Evolutionary conservation across 257 asterid genomes (phyloP).

Genomic region (Verbena officinalis): DNA sequence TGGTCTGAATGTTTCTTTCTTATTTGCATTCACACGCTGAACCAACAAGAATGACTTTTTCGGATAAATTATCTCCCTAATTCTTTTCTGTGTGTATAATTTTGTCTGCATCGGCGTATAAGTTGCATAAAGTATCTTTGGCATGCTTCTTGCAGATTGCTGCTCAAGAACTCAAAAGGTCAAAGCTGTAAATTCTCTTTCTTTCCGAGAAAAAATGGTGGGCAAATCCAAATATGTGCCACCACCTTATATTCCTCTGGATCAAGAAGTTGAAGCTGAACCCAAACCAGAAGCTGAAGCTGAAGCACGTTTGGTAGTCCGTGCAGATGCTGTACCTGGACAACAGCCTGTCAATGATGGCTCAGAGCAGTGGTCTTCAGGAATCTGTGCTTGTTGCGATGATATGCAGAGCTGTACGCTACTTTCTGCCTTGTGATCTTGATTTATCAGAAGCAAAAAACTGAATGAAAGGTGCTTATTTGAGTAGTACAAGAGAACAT

Average conservation of each 20-base stretch:
- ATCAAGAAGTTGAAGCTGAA: constrained; percentile 58
- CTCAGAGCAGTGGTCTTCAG: constrained; percentile 82
- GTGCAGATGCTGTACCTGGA: constrained; percentile 37
- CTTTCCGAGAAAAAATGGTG: constrained; percentile 43
- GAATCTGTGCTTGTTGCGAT: constrained; percentile 97
- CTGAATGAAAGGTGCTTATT: constrained; percentile 55
- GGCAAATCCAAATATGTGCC: constrained; percentile 61
- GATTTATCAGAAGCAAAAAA: constrained; percentile 62
- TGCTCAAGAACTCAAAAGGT: constrained; percentile 27
- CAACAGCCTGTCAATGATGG: constrained; percentile 37
- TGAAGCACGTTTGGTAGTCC: constrained; percentile 43
- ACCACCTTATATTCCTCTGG: constrained; percentile 78
- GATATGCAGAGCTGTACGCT: constrained; percentile 94
- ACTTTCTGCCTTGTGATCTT: constrained; percentile 63
- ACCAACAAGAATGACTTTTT: background rate
- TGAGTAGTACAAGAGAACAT: constrained; percentile 37
- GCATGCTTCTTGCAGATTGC: constrained; percentile 38
- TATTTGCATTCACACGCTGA: background rate
- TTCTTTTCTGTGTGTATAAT: background rate
- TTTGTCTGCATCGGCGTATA: constrained; percentile 6
- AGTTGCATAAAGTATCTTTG: constrained; percentile 9
- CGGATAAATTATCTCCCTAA: background rate
- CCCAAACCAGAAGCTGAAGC: constrained; percentile 40
- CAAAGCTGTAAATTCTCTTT: constrained; percentile 22
- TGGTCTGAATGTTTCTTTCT: background rate